Evolutionary conservation across 108 stramenopile species (phyloP), one percentile per base, ranked within the genome.

Genomic region (Cyclotella kingstonii): DNA sequence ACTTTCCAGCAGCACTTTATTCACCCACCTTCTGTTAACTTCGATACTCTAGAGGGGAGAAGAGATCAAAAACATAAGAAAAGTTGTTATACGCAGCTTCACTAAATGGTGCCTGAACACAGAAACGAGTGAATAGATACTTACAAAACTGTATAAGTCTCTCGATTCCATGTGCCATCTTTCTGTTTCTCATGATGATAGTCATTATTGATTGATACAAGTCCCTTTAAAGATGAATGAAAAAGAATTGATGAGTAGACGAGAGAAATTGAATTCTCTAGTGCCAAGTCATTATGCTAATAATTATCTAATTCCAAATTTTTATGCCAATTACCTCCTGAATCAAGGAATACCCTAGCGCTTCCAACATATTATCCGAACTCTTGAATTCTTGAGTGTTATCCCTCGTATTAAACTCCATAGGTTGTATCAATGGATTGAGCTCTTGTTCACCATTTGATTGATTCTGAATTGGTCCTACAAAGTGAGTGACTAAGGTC

Each of bases 151-250:
- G 39, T 51, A 34, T 74, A 66, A 2, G 60, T 31, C 41, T 60
- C 55, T 45, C 65, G 58, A 49, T 66, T 55, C 73, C 73, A 74
- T 36, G 44, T 40, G 0, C 60, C 65, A 27, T 66, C 63, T 7
- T 19, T 15, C 19, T 27, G 21, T 49, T 66, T 74, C 6, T 52
- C 68, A 33, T 59, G 52, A 36, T 74, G 64, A 56, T 74, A 66
- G 33, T 74, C 73, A 30, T 39, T 38, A 28, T 74, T 74, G 50
- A 74, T 42, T 22, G 64, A 66, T 26, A 21, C 40, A 19, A 66
- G 28, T 5, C 73, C 73, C 65, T 66, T 30, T 38, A 61, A 36
- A 25, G 60, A 52, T 9, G 35, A 55, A 46, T 21, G 26, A 15
- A 50, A 10, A 25, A 25, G 47, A 17, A 14, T 3, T 18, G n/a